phyloP scores from a whole-genome alignment of 2,329 filamentous ascomycete species.

The Sporothrix inflata region DNA sequence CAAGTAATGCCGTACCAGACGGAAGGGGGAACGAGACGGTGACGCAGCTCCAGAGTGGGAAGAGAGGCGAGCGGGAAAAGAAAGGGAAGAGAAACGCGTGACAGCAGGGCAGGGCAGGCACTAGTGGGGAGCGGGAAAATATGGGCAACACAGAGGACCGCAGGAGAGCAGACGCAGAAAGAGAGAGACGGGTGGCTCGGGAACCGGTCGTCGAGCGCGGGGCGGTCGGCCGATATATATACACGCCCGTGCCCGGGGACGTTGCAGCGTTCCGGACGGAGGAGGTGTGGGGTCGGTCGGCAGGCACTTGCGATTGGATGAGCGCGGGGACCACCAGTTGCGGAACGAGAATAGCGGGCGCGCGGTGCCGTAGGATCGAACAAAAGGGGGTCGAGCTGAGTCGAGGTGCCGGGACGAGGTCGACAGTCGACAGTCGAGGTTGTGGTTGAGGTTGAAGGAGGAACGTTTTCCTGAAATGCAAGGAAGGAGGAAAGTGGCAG shows the following conservation, averaged over 20 bases:
- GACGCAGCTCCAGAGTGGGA: not conserved
- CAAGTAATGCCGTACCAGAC: not conserved
- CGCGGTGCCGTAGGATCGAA: not conserved
- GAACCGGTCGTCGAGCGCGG: not conserved
- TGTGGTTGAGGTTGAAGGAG: not conserved
- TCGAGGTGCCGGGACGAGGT: slow-evolving; percentile 3
- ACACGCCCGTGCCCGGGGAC: not conserved
- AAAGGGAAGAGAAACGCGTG: not conserved
- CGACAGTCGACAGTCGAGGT: not conserved
- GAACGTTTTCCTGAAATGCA: slow-evolving; percentile 15
- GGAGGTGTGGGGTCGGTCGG: slow-evolving; percentile 12
- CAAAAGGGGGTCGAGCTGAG: not conserved
- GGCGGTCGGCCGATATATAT: slow-evolving; percentile 11
- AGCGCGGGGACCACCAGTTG: not conserved
- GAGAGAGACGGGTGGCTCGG: not conserved
- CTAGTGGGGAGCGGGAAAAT: not conserved
- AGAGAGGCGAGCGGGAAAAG: not conserved
- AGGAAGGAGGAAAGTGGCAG: slow-evolving; percentile 19
- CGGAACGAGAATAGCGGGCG: not conserved
- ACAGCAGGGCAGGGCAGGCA: not conserved
- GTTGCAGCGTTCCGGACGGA: slow-evolving; percentile 8
- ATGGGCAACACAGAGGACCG: not conserved
- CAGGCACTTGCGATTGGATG: slow-evolving; percentile 6
- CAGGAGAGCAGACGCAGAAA: not conserved
- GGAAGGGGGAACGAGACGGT: not conserved